phyloP scores from a whole-genome alignment of 441 rosid species.

The Pelargonium cotyledonis region DNA sequence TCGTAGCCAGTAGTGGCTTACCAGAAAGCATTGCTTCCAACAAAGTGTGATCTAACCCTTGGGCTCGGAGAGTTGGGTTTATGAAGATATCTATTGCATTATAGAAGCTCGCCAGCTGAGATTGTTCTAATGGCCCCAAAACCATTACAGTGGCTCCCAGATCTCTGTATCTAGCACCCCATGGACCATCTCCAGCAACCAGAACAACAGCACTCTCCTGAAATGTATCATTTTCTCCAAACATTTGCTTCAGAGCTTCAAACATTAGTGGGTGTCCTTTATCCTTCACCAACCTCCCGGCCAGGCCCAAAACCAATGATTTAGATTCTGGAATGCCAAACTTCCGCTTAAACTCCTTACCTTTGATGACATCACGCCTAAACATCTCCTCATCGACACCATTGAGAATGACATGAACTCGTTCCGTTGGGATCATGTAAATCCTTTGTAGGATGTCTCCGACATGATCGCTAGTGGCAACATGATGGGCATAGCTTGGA shows the following conservation, averaged over 20 bases:
- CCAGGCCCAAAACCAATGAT: constrained; percentile 58
- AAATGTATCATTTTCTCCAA: constrained; percentile 42
- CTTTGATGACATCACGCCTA: constrained; percentile 44
- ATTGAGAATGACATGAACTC: constrained; percentile 76
- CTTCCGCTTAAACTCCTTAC: constrained; percentile 41
- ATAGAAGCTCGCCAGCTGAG: constrained; percentile 61
- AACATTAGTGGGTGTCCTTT: constrained; percentile 77
- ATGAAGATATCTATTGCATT: constrained; percentile 72
- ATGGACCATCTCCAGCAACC: constrained; percentile 88
- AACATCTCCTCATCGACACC: constrained; percentile 69
- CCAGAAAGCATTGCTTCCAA: constrained; percentile 79
- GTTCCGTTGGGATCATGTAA: constrained; percentile 86
- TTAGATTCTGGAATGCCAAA: constrained; percentile 41
- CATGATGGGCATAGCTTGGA: constrained; percentile 72
- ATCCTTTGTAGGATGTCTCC: constrained; percentile 78
- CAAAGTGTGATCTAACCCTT: constrained; percentile 75
- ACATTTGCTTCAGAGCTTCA: constrained; percentile 60
- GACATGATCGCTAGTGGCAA: constrained; percentile 84
- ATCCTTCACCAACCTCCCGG: constrained; percentile 86
- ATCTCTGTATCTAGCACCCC: constrained; percentile 67
- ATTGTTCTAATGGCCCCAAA: constrained; percentile 72
- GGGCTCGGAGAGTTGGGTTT: constrained; percentile 81
- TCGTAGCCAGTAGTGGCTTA: constrained; percentile 71
- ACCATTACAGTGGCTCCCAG: constrained; percentile 50
- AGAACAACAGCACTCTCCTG: constrained; percentile 42